These are phyloP conservation scores for Suillus weaverae DNA, from an alignment of 768 basidiomycete genomes.

Conservation along the genomic window DNA sequence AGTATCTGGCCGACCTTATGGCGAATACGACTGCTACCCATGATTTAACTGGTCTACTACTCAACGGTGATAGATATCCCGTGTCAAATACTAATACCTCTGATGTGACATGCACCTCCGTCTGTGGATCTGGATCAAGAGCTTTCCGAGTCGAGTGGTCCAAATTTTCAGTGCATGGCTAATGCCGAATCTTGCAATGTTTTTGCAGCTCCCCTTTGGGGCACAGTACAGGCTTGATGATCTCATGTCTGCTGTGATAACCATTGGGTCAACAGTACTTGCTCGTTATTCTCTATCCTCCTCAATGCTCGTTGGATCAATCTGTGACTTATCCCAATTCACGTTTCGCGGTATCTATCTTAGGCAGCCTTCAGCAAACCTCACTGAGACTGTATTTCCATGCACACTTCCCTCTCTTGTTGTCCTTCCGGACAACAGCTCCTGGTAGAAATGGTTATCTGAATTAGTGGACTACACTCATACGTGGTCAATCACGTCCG, in stretches of 20 bases:
- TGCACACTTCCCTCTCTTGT: constrained; percentile 33
- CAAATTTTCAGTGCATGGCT: constrained; percentile 43
- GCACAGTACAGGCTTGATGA: constrained; percentile 39
- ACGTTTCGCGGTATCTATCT: constrained; percentile 25
- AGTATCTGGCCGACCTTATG: constrained; percentile 16
- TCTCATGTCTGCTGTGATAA: constrained; percentile 40
- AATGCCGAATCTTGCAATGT: constrained; percentile 46
- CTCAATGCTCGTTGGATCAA: constrained; percentile 42
- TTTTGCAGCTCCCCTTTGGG: constrained; percentile 52
- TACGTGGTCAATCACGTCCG: constrained; percentile 35
- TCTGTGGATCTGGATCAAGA: constrained; percentile 15
- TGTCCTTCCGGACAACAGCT: constrained; percentile 36
- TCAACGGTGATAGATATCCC: not conserved
- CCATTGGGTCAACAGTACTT: constrained; percentile 44
- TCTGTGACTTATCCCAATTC: constrained; percentile 26
- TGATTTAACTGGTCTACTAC: constrained; percentile 8
- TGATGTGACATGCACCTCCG: constrained; percentile 1
- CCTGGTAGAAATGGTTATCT: constrained; percentile 35
- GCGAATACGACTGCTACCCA: not conserved
- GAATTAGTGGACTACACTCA: constrained; percentile 32
- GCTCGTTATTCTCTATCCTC: constrained; percentile 44
- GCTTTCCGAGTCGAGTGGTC: constrained; percentile 15
- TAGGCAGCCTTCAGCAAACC: constrained; percentile 40
- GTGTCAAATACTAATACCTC: constrained; percentile 4
- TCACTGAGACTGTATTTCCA: constrained; percentile 23